phyloP scores from a whole-genome alignment of 805 yeast species.

The Saturnispora saitoi region DNA sequence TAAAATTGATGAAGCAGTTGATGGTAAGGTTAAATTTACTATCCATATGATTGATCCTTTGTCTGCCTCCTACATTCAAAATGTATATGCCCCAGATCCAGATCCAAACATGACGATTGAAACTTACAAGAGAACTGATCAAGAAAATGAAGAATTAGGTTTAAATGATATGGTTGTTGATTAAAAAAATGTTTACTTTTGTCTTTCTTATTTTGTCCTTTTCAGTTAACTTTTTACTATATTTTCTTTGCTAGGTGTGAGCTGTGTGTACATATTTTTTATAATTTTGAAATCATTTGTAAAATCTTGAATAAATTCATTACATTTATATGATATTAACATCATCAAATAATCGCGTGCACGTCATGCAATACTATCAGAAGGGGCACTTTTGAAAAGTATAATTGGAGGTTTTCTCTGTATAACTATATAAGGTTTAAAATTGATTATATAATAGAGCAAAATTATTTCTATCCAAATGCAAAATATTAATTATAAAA shows the following conservation, averaged over 20 bases:
- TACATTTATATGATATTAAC: too few species aligned
- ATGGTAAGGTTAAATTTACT: conserved; percentile 77
- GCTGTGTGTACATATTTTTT: not conserved
- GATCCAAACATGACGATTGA: conserved; percentile 94
- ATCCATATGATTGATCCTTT: conserved; percentile 88
- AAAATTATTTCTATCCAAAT: too few species aligned
- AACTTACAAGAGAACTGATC: conserved; percentile 80
- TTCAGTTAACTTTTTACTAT: not conserved
- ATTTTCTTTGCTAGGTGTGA: conserved; percentile 1
- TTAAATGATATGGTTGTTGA: conserved; percentile 40
- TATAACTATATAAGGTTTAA: too few species aligned
- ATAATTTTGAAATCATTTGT: not conserved
- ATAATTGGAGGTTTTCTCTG: too few species aligned
- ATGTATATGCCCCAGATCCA: conserved; percentile 96
- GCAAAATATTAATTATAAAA: too few species aligned
- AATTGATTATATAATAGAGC: too few species aligned
- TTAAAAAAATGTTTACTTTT: not conserved
- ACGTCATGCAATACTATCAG: too few species aligned
- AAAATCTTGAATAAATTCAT: too few species aligned
- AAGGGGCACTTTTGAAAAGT: too few species aligned
- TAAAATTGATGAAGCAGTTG: conserved; percentile 65
- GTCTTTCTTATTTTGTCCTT: not conserved
- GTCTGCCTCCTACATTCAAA: conserved; percentile 92
- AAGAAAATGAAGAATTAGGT: conserved; percentile 91
- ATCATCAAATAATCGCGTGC: too few species aligned